Conservation (phyloP, 257 asterid genomes). For the Nicotiana noctiflora region DNA sequence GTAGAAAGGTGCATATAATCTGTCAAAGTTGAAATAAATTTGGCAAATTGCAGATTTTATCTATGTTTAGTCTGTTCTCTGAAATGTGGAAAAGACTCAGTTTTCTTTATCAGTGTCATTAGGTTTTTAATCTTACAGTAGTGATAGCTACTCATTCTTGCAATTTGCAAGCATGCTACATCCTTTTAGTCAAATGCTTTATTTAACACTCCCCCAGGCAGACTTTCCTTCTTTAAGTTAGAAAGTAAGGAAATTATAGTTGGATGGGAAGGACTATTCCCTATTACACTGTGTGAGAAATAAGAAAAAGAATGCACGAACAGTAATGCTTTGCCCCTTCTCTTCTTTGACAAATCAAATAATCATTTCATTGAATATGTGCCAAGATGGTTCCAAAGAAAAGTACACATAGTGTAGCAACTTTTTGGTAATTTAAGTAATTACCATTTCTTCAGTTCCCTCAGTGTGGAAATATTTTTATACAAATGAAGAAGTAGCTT, state of each 20-base stretch:
- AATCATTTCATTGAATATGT: neutral
- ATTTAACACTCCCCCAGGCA: neutral
- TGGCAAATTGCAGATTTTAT: neutral
- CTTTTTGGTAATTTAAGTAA: neutral
- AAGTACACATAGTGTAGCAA: neutral
- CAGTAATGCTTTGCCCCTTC: neutral
- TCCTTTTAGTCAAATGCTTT: neutral
- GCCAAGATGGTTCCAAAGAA: neutral
- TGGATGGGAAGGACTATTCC: neutral
- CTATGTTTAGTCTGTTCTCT: neutral
- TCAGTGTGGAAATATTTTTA: neutral
- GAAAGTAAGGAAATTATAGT: neutral
- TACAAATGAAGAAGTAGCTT: neutral
- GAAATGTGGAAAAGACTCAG: neutral
- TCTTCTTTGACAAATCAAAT: neutral
- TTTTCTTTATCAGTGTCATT: neutral
- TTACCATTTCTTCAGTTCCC: neutral
- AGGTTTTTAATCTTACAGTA: neutral
- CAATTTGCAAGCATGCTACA: neutral
- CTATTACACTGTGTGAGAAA: neutral
- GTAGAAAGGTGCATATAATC: neutral
- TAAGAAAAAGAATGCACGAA: neutral
- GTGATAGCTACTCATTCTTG: neutral
- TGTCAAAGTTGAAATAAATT: neutral
- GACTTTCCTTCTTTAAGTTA: neutral